A percentile compares a stretch with the other conserved stretches of the same genome.
These are phyloP conservation scores for Achlya hypogyna DNA, from an alignment of 352 stramenopile genomes.

Conservation along the genomic window DNA sequence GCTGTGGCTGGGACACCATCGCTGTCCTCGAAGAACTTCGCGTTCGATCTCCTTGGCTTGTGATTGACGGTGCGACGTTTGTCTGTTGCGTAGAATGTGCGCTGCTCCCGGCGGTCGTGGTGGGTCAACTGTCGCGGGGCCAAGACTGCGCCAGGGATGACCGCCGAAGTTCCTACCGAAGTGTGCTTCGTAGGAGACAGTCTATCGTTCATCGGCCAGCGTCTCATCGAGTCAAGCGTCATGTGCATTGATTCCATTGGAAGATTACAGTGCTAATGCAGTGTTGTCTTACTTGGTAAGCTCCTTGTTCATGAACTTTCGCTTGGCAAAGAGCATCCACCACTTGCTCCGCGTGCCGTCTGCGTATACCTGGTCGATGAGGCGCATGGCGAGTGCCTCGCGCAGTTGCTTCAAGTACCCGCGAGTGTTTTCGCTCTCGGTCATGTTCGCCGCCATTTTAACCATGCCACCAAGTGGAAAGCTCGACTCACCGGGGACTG, in stretches of 20 bases:
- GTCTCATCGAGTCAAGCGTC: not conserved
- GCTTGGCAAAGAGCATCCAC: slow-evolving; percentile 91
- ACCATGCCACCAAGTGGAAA: slow-evolving; percentile 80
- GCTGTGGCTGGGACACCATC: not conserved
- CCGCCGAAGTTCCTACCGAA: not conserved
- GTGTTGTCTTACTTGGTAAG: slow-evolving; percentile 26
- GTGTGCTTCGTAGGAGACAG: not conserved
- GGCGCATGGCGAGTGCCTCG: slow-evolving; percentile 65
- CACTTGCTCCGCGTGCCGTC: slow-evolving; percentile 88
- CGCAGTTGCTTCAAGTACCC: slow-evolving; percentile 88
- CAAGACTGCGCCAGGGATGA: not conserved
- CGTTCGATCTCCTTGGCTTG: not conserved
- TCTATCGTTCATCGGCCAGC: not conserved
- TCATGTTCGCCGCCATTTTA: slow-evolving; percentile 51
- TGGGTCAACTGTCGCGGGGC: not conserved
- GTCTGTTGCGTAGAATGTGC: no score
- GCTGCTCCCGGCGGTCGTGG: no score
- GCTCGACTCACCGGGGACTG: slow-evolving; percentile 74
- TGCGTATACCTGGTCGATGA: slow-evolving; percentile 77
- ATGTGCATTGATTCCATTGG: slow-evolving; percentile 5
- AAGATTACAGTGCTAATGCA: not conserved
- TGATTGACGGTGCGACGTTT: not conserved
- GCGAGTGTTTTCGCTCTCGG: slow-evolving; percentile 76
- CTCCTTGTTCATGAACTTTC: slow-evolving; percentile 94
- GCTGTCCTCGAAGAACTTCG: not conserved